These are phyloP conservation scores for Prunus yedoensis DNA, from an alignment of 331 rosid species.

Conservation along the genomic window DNA sequence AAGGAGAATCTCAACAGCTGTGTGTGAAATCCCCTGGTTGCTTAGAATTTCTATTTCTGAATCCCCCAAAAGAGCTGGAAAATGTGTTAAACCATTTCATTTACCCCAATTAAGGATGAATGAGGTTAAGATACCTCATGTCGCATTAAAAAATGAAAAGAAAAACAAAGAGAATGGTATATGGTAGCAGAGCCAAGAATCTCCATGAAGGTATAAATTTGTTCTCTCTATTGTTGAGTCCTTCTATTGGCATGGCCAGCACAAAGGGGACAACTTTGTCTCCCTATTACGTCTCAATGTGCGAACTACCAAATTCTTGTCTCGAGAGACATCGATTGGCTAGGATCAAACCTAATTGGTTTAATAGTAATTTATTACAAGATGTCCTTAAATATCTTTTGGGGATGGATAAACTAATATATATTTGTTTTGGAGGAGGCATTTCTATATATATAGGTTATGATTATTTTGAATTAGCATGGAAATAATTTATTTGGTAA, in stretches of 20 bases:
- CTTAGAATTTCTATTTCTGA: background rate
- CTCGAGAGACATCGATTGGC: background rate
- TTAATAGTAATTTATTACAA: background rate
- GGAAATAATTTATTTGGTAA: background rate
- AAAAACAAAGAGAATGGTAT: background rate
- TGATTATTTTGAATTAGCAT: background rate
- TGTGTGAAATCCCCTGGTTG: background rate
- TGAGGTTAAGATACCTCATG: background rate
- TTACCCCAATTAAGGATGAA: no score
- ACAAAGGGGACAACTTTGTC: conserved; percentile 10
- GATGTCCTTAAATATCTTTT: background rate
- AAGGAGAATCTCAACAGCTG: background rate
- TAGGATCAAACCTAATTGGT: background rate
- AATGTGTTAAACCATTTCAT: background rate
- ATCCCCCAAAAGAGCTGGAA: background rate
- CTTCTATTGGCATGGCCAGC: background rate
- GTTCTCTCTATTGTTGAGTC: background rate
- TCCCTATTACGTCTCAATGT: conserved; percentile 3
- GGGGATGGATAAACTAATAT: background rate
- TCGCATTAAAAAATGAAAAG: background rate
- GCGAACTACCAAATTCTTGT: background rate
- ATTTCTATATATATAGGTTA: background rate
- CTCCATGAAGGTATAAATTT: background rate
- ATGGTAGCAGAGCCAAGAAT: no score
- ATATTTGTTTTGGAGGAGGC: background rate